Percentiles rank a stretch among this genome's conserved stretches.
phyloP scores from a whole-genome alignment of 2,329 filamentous ascomycete genomes.

The Scorias spongiosa region DNA sequence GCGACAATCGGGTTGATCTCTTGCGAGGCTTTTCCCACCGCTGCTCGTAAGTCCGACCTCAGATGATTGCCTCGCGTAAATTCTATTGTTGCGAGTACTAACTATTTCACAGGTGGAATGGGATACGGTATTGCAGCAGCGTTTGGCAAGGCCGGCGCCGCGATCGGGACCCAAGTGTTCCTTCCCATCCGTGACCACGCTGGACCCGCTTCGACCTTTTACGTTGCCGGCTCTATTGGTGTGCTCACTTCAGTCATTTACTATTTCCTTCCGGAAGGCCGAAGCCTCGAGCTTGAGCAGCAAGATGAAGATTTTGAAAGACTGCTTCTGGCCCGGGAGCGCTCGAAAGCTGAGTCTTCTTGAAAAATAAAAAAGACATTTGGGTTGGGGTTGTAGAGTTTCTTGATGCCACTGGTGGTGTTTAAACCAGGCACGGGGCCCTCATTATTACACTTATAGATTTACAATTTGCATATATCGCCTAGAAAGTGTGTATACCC shows the following conservation, averaged over 20 bases:
- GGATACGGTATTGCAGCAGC: slow-evolving; percentile 38
- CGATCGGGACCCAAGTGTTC: slow-evolving; percentile 41
- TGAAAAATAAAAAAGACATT: too few relatives aligned
- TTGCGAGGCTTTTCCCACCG: slow-evolving; percentile 37
- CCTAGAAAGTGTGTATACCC: too few relatives aligned
- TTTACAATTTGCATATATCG: too few relatives aligned
- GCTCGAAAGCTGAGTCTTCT: neutral
- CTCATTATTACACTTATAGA: too few relatives aligned
- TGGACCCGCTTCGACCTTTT: slow-evolving; percentile 10
- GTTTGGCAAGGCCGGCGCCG: slow-evolving; percentile 48
- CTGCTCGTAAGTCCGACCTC: slow-evolving; percentile 21
- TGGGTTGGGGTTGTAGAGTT: neutral
- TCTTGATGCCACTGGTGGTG: neutral
- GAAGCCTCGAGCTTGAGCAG: slow-evolving; percentile 6
- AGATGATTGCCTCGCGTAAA: neutral
- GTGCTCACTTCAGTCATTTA: slow-evolving; percentile 9
- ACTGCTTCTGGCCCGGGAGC: neutral
- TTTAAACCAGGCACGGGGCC: neutral
- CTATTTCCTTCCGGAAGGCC: slow-evolving; percentile 10
- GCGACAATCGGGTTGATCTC: slow-evolving; percentile 37
- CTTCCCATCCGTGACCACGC: slow-evolving; percentile 25
- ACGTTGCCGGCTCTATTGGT: slow-evolving; percentile 8
- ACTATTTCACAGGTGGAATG: slow-evolving; percentile 19
- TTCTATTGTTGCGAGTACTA: neutral
- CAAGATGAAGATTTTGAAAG: slow-evolving; percentile 10